phyloP scores from a whole-genome alignment of 2,329 filamentous ascomycete genomes.

The Tolypocladium amazonense region DNA sequence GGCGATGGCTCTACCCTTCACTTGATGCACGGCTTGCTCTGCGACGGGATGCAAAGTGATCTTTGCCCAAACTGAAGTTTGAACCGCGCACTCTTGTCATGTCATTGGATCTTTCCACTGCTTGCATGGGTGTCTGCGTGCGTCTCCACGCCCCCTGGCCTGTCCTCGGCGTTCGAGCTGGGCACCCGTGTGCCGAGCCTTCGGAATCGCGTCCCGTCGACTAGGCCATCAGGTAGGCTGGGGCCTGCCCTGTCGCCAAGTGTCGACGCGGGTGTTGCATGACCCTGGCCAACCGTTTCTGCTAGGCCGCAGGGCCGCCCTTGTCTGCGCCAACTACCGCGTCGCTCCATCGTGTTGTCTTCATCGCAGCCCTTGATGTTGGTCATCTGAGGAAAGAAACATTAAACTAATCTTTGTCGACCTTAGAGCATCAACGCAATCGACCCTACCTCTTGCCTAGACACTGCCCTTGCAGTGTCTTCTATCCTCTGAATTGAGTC shows the following conservation, averaged over 20 bases:
- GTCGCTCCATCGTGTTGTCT: background rate
- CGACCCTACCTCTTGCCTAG: background rate
- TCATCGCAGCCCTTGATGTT: background rate
- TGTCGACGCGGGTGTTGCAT: background rate
- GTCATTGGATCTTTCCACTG: background rate
- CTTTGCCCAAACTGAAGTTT: background rate
- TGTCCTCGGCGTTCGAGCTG: background rate
- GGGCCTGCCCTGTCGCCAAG: background rate
- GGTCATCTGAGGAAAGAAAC: background rate
- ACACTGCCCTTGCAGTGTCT: background rate
- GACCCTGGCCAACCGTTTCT: background rate
- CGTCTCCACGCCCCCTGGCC: background rate
- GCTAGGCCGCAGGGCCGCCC: background rate
- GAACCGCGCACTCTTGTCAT: background rate
- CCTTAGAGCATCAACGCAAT: background rate
- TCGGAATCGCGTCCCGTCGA: slow-evolving; percentile 1
- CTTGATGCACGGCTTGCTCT: background rate
- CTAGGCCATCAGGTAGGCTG: background rate
- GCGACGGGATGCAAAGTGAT: background rate
- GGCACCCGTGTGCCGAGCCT: background rate
- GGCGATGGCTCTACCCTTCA: background rate
- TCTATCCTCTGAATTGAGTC: background rate
- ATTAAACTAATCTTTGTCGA: background rate
- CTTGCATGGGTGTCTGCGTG: background rate
- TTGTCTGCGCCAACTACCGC: background rate